Base-by-base conservation (phyloP, 352 stramenopile genomes). In the Globisporangium okanoganense region DNA sequence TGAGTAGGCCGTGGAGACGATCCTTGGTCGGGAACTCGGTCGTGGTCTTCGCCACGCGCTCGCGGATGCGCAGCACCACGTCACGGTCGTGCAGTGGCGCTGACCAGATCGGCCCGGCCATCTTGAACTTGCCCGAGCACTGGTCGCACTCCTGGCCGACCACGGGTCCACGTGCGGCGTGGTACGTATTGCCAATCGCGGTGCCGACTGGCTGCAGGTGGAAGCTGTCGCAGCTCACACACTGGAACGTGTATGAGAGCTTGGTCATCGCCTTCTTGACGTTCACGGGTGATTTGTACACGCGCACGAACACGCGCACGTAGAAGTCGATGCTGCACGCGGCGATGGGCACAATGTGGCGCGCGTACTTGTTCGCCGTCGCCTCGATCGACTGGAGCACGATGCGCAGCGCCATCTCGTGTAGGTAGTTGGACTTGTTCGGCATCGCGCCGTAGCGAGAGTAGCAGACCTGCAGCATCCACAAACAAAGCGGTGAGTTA, bases 251-350 rank as follows among this genome's bases (percentile, higher is more conserved):
- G 64, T 95, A 85, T 61, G 87, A 96, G 14, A 93, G 82, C 76
- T 96, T 96, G 48, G 85, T 96, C 85, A 96, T 95, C 12, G 82
- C 88, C 56, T 95, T 85, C 75, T 98, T 98, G 38, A 96, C 95
- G 66, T 98, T 97, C 16, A 92, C 82, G 20, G 97, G 97, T 56
- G 95, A 96, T 68, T 98, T 93, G 75, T 96, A 98, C 44, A 99
- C 96, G 61, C 98, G 95, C 16, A 99, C 97, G 79, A 99, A 99
- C 43, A 99, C 90, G 51, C 98, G 95, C 44, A 99, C 85, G 81
- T 99, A 99, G 71, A 99, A 99, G 61, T 99, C 96, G 70, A 99
- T 99, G 64, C 96, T 98, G 58, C 99, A 97, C 38, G 91, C 98
- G 24, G 98, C 88, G 22, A 99, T 89, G 0, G 98, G 97, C 61